A percentile compares a stretch with the other conserved stretches of the same genome.
Conservation (phyloP, 2,329 filamentous ascomycete genomes). For the Pseudogymnoascus sp. region DNA sequence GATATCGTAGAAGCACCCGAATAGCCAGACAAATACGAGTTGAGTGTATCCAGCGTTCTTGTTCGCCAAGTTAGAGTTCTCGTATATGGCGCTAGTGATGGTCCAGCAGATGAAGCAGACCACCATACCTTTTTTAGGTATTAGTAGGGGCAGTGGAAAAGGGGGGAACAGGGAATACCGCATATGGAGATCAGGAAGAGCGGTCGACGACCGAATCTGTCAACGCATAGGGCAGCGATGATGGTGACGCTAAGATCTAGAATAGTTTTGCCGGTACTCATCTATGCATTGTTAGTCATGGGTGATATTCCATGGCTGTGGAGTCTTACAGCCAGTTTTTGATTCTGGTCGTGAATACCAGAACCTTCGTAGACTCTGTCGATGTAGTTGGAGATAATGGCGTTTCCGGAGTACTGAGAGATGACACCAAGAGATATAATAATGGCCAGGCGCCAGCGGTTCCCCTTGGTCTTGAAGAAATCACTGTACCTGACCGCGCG, state of each 20-base stretch:
- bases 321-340: slow-evolving; percentile 43
- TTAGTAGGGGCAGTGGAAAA: neutral
- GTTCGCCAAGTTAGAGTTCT: slow-evolving; percentile 30
- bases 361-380: neutral
- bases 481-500: slow-evolving; percentile 27
- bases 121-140: slow-evolving; percentile 21
- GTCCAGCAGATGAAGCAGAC: slow-evolving; percentile 44
- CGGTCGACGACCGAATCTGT: slow-evolving; percentile 10
- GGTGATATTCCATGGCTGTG: slow-evolving; percentile 18
- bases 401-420: neutral
- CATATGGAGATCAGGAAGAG: slow-evolving; percentile 5
- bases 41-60: slow-evolving; percentile 35
- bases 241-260: slow-evolving; percentile 24
- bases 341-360: slow-evolving; percentile 30
- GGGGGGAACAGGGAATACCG: neutral
- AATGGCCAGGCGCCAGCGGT: slow-evolving; percentile 4
- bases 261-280: slow-evolving; percentile 40
- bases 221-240: neutral
- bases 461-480: slow-evolving; percentile 38
- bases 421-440: neutral
- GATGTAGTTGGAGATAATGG: neutral
- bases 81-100: slow-evolving; percentile 37
- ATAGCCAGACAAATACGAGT: slow-evolving; percentile 43
- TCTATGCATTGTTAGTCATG: neutral
- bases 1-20: slow-evolving; percentile 45